phyloP scores from a whole-genome alignment of 345 rosid species.

The Ceriops zippeliana region DNA sequence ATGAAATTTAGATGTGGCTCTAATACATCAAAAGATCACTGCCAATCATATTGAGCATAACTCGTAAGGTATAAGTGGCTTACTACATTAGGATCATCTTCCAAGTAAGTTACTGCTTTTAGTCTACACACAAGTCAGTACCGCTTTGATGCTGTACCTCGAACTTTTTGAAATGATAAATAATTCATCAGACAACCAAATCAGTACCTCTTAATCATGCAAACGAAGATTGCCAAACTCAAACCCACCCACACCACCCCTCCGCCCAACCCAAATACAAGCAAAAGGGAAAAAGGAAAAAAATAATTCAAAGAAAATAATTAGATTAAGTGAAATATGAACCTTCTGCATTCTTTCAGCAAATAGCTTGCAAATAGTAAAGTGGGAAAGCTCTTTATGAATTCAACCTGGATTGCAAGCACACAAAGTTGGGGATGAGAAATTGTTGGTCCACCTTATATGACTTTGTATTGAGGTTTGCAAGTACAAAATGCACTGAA shows the following conservation, averaged over 20 bases:
- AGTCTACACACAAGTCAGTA: too few species aligned
- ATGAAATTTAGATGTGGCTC: too few species aligned
- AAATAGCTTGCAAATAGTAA: background rate
- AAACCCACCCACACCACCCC: background rate
- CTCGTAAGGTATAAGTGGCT: background rate
- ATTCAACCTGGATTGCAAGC: background rate
- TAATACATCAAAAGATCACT: background rate
- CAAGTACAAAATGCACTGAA: background rate
- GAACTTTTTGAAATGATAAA: too few species aligned
- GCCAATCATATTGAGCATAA: background rate
- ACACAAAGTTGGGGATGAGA: background rate
- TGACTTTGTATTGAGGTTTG: conserved; percentile 4
- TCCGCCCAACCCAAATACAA: background rate
- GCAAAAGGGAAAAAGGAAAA: background rate
- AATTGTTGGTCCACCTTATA: background rate
- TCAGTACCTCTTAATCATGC: background rate
- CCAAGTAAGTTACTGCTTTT: too few species aligned
- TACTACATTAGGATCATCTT: background rate
- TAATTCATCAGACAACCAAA: too few species aligned
- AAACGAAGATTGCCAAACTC: background rate
- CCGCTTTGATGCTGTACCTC: too few species aligned
- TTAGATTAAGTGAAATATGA: background rate
- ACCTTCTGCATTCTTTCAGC: too few species aligned
- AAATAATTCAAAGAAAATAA: background rate
- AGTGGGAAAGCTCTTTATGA: background rate